Conservation (phyloP, 2,329 filamentous ascomycete genomes). For the Diatrype stigma region DNA sequence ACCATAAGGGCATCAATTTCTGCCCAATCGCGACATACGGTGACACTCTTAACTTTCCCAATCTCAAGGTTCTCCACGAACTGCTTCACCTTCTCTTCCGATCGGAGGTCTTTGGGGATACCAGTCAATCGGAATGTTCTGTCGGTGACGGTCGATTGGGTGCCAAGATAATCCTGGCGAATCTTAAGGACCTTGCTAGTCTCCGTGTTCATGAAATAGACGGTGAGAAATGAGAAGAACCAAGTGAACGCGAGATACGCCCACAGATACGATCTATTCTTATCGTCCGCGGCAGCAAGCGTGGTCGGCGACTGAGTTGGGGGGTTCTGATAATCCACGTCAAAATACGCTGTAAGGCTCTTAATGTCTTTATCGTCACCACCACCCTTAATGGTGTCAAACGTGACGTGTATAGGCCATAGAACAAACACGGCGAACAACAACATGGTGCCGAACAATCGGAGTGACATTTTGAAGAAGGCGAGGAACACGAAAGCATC, state of each 20-base stretch:
- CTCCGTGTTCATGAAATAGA: conserved; percentile 79
- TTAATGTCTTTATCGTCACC: neutral
- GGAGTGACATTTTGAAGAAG: conserved; percentile 94
- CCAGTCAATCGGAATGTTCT: conserved; percentile 88
- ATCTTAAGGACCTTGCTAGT: conserved; percentile 82
- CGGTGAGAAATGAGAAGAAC: conserved; percentile 76
- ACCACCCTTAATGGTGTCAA: conserved; percentile 27
- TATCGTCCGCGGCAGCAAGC: conserved; percentile 11
- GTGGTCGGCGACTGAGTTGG: neutral
- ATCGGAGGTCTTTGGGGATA: conserved; percentile 73
- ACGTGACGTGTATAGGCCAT: conserved; percentile 77
- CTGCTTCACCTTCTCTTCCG: conserved; percentile 77
- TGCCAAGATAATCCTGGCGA: conserved; percentile 86
- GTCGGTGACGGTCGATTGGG: conserved; percentile 92
- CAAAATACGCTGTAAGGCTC: neutral
- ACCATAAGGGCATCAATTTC: conserved; percentile 72
- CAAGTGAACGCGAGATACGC: conserved; percentile 94
- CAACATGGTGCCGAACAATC: conserved; percentile 73
- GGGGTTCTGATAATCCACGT: neutral
- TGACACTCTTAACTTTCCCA: conserved; percentile 84
- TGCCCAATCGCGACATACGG: conserved; percentile 82
- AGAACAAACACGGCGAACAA: conserved; percentile 79
- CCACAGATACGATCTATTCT: conserved; percentile 64
- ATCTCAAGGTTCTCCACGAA: conserved; percentile 86
- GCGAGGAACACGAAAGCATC: conserved; percentile 94